Base-by-base conservation (phyloP, 148 eudicot genomes). In the Cornus kousa region DNA sequence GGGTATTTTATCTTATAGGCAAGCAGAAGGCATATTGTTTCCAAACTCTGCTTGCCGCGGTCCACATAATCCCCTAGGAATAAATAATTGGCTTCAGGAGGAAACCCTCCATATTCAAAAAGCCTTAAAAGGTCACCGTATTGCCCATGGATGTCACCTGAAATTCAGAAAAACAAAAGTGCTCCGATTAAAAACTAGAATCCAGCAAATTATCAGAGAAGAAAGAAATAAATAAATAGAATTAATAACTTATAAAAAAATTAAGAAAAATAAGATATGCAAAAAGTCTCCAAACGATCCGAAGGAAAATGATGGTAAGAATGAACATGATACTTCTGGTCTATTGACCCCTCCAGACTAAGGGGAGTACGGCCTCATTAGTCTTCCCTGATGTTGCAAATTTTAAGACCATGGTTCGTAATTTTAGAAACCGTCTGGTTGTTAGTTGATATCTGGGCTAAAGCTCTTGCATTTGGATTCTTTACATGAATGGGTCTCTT, bases 101-200 rank as follows among this genome's bases (percentile, higher is more conserved):
- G 96, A 72, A 92, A 92, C 7, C 96, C 96, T 12, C 96, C 96
- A 70, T 88, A 92, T 70, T 92, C 96, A 86, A 92, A 92, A 71
- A 92, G 90, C 82, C 96, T 88, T 84, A 92, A 78, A 11, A 92
- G 85, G 83, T 92, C 96, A 82, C 86, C 87, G 76, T 92, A 92
- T 79, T 92, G 96, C 33, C 96, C 96, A 75, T 92, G 96, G 75
- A 92, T 92, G 79, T 92, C 96, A 87, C 96, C 96, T 92, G 87
- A 33, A 67, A 78, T 74, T n/a, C 67, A 75, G 57, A 20, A 64
- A 14, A 43, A 60, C 70, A 24, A 59, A 60, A 5, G 17, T 35
- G 11, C 22, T 66, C 68, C 5, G 31, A 33, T 24, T 28, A 64
- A 72, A 40, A 79, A 37, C 57, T 20, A 13, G 5, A 55, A 50